Evolutionary conservation across 352 stramenopile species (phyloP).

Genomic region (Phytopythium aichiense): DNA sequence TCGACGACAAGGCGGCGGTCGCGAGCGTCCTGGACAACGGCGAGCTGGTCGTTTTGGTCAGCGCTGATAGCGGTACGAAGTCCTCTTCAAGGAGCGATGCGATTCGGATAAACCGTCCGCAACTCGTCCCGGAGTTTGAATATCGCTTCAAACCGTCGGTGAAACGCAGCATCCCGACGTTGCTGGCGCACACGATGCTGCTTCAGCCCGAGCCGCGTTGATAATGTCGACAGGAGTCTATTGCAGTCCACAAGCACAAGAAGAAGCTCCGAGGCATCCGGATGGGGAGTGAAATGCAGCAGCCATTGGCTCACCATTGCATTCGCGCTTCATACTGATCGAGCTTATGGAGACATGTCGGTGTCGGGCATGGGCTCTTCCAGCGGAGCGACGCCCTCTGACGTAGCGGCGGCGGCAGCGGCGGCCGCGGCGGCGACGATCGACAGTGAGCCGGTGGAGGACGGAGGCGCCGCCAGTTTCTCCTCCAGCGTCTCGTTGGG

Average conservation of each 20-base stretch:
- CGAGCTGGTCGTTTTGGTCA: conserved; percentile 35
- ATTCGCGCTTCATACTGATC: background rate
- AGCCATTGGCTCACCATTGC: background rate
- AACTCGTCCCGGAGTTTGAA: conserved; percentile 3
- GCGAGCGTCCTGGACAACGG: conserved; percentile 26
- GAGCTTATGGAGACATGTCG: conserved; percentile 6
- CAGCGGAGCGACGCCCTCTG: conserved; percentile 7
- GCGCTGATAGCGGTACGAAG: background rate
- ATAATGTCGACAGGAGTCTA: background rate
- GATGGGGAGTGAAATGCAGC: background rate
- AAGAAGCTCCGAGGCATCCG: background rate
- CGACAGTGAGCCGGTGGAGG: conserved; percentile 25
- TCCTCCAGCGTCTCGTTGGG: conserved; percentile 30
- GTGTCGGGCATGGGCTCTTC: conserved; percentile 38
- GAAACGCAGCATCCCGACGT: conserved; percentile 12
- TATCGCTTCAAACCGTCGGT: conserved; percentile 15
- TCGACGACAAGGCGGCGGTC: conserved; percentile 16
- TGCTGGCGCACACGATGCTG: conserved; percentile 3
- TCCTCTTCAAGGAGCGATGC: background rate
- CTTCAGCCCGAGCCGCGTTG: background rate
- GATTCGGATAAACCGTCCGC: background rate
- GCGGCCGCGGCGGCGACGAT: conserved; percentile 35
- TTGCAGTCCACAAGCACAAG: background rate
- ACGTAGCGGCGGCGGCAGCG: conserved; percentile 15
- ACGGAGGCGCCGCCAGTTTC: conserved; percentile 24